A percentile compares a stretch with the other conserved stretches of the same genome.
Evolutionary conservation across 1,284 basidiomycete genomes (phyloP).

Genomic region (Pseudozyma sp.): DNA sequence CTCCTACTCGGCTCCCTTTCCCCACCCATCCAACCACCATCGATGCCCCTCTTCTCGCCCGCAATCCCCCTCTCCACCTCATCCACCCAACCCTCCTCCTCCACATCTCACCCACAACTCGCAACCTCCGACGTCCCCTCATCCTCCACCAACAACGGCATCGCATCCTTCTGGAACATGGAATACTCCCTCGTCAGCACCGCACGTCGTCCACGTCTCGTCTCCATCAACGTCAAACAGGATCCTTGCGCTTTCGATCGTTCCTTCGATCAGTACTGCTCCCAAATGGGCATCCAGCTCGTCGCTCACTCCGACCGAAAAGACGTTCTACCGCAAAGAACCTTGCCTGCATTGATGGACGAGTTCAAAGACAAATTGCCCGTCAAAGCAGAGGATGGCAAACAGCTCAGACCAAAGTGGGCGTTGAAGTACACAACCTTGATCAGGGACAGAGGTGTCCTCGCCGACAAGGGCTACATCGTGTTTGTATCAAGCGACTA

Average conservation of each 20-base stretch:
- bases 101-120: constrained; percentile 8
- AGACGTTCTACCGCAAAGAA: constrained; percentile 50
- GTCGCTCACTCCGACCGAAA: constrained; percentile 52
- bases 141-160: background rate
- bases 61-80: constrained; percentile 40
- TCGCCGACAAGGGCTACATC: constrained; percentile 58
- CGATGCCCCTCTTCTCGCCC: constrained; percentile 29
- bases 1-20: constrained; percentile 17
- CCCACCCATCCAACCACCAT: constrained; percentile 29
- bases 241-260: constrained; percentile 52
- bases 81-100: constrained; percentile 20
- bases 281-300: constrained; percentile 47
- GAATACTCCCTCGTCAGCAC: constrained; percentile 35
- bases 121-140: constrained; percentile 22
- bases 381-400: constrained; percentile 8
- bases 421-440: constrained; percentile 59
- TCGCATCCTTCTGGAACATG: constrained; percentile 30
- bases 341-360: constrained; percentile 49
- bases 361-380: constrained; percentile 55
- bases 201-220: constrained; percentile 43
- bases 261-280: constrained; percentile 49
- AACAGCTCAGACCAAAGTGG: constrained; percentile 47
- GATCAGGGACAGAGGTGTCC: constrained; percentile 57
- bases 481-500: constrained; percentile 27
- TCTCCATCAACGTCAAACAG: constrained; percentile 57